Base-by-base conservation (phyloP, 2,329 filamentous ascomycete genomes). In the Beauveria brongniartii region DNA sequence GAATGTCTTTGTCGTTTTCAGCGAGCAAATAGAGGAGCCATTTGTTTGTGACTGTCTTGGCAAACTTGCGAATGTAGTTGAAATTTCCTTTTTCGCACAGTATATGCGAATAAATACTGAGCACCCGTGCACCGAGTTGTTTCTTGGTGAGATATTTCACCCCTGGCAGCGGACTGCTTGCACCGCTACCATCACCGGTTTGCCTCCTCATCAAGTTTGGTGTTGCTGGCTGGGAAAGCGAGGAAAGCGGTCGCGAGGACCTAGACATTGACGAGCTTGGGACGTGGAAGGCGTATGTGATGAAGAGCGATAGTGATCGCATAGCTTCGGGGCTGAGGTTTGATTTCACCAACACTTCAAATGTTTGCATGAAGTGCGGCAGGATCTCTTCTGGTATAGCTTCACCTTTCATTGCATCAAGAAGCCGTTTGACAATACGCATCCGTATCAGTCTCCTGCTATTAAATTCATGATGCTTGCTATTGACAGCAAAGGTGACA, bases 11-110 rank as follows among this genome's bases (percentile, higher is more conserved):
- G 62, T 97, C 90, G 63, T 90, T 85, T 70, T 97, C 92, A 8
- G 91, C 91, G 55, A 97, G 81, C 16, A 99, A 82, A 72, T 97
- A 96, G 16, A 99, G 77, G 16, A 96, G 82, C 92, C 92, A 97
- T 88, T 96, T 96, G 67, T 96, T 96, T 24, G 93, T 97, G 9
- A 99, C 93, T 1, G 93, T 95, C 69, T 89, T 90, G 5, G 92
- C 91, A 77, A 99, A 97, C 67, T 92, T 94, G 69, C 87, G 85
- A 61, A 96, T 89, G 63, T 88, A 86, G 16, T 78, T 78, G 10
- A 82, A 75, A 65, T 87, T 91, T 24, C 82, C 82, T 67, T 85
- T 84, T 63, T 90, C 86, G 68, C 92, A 96, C 10, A 97, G 78
- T 12, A 96, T 79, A 28, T 86, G 82, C 8, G 88, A 83, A 69